Evolutionary conservation across 192 early-diverging fungal species (phyloP), one percentile per base, ranked within the genome.

Genomic region (Physocladia obscura): DNA sequence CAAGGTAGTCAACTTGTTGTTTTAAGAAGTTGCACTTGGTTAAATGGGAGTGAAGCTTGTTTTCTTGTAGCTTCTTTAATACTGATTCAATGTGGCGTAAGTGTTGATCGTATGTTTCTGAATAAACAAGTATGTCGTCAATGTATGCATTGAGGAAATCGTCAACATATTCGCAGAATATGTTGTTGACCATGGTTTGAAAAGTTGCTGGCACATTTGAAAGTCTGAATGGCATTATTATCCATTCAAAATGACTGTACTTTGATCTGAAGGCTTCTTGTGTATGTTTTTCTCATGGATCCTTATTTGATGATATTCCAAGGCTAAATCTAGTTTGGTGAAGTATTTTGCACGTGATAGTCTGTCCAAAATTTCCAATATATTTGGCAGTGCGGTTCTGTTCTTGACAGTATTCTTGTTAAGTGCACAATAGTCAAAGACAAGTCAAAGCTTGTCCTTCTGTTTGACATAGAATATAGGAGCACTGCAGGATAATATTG

Each of bases 221-320:
- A 1, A 89, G 62, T 0, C 89, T 88, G 62, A 90, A 89, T 0
- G 88, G 87, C 37, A 92, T 71, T n/a, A 87, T 85, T 0, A 73
- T 39, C 31, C 69, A 89, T 56, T 89, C 77, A 68, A 57, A 91
- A 2, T 62, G 77, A 1, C 78, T 75, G 55, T 54, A 80, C 5
- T 69, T 60, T 4, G 72, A 71, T 30, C 73, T 49, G 65, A 80
- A 72, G 4, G 76, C 76, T 49, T 29, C 24, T 22, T 54, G 6
- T 6, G 52, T 44, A 3, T 44, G 26, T 44, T n/a, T 44, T 44
- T n/a, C n/a, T 47, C 19, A 4, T 26, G 27, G 22, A 65, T 69
- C 67, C 19, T 67, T 2, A 79, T 58, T 48, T 61, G 69, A 34
- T 70, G 69, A 48, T 60, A 61, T 15, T 47, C 69, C 3, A 40